Evolutionary conservation across 192 early-diverging fungal genomes (phyloP).

Genomic region (Glomus cerebriforme): DNA sequence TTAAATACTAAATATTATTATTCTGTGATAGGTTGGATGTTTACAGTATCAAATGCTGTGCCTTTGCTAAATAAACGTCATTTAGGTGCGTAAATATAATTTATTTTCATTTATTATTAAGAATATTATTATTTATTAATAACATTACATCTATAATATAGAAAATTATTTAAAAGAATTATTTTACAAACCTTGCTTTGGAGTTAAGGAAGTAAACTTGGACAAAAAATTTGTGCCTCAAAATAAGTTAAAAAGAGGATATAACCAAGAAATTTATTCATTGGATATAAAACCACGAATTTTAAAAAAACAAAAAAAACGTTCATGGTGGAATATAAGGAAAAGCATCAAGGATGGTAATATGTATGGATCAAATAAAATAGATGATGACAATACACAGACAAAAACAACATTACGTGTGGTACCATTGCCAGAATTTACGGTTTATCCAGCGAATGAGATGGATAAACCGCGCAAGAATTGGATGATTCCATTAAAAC

Average conservation of each 20-base stretch:
- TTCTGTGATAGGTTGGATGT: neutral
- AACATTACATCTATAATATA: neutral
- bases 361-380: neutral
- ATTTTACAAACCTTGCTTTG: constrained; percentile 2
- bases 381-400: neutral
- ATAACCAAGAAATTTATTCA: neutral
- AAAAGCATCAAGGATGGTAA: neutral
- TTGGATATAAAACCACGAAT: neutral
- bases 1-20: too few species aligned
- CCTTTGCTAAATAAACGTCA: neutral
- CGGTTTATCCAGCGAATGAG: neutral
- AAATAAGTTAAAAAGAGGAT: neutral
- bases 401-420: neutral
- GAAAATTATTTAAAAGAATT: neutral
- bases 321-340: neutral
- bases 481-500: neutral
- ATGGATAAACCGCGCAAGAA: neutral
- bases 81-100: neutral
- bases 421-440: neutral
- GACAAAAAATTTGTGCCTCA: neutral
- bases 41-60: neutral
- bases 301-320: neutral
- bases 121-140: too few species aligned
- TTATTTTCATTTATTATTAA: too few species aligned
- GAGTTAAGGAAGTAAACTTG: neutral